Base-by-base conservation (phyloP, 306 rosid genomes). In the Rubus idaeus region DNA sequence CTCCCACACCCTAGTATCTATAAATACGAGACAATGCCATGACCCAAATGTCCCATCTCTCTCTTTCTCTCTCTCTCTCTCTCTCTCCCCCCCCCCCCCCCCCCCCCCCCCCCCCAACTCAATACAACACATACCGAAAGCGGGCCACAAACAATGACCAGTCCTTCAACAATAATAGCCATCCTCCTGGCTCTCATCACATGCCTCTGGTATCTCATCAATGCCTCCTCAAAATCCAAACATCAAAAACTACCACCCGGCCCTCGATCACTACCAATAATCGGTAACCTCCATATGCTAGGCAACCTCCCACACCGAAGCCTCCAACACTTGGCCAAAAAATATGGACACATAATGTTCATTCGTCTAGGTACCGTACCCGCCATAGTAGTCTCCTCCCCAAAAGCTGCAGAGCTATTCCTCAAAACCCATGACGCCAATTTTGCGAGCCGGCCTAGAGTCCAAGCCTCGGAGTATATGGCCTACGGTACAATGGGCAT, bases 301-400 rank as follows among this genome's bases (percentile, higher is more conserved):
- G 70, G 78, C 26, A 30, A 30, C 35, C 70, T 74, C 37, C 78
- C 78, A 23, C 70, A 60, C 20, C 71, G 71, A 0, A 64, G 62
- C 57, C 88, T 86, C 75, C 82, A 79, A 55, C 20, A 83, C 75
- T 64, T 83, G 20, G 83, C 91, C 51, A 68, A 12, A 46, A 79
- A 50, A 69, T 61, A 88, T 75, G 91, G 91, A 1, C 84, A 84
- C 53, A 68, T 86, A 21, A 86, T 88, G 91, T 81, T 73, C 53
- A 66, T 86, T 5, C 61, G 86, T 16, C 64, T 88, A 1, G 89
- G 86, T 26, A 76, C 45, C 17, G 82, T 79, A 2, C 78, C 80
- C 52, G 8, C 82, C 47, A 73, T 88, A 10, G 78, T 73, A 30
- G 76, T 56, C 76, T 73, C 67, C 1, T 55, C 67, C 21, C 53